Conservation (phyloP, 768 basidiomycete genomes). For the Dioszegia aurantiaca region DNA sequence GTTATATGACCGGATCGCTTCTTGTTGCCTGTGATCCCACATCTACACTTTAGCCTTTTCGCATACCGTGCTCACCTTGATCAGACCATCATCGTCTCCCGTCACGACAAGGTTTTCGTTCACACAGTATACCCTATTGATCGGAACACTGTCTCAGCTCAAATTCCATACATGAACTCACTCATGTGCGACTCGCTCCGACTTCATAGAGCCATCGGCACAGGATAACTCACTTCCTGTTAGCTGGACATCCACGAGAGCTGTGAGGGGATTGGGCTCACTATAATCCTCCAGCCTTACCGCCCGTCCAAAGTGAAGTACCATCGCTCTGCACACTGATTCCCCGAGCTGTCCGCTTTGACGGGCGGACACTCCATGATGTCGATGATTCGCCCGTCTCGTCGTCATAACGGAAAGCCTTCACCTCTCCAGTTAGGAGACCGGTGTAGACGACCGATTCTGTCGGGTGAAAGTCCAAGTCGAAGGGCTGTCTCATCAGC, state of each 20-base stretch:
- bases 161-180: slow-evolving; percentile 18
- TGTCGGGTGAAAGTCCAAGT: slow-evolving; percentile 79
- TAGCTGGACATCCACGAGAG: too few species aligned
- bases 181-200: slow-evolving; percentile 45
- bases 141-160: slow-evolving; percentile 61
- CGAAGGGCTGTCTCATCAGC: slow-evolving; percentile 74
- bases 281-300: slow-evolving; percentile 77
- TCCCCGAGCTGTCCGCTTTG: slow-evolving; percentile 78
- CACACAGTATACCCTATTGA: slow-evolving; percentile 77
- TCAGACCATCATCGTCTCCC: slow-evolving; percentile 90
- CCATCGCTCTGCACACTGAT: slow-evolving; percentile 70
- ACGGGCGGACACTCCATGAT: slow-evolving; percentile 66
- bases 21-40: slow-evolving; percentile 78
- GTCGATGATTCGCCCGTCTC: slow-evolving; percentile 50
- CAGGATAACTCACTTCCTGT: slow-evolving; percentile 35
- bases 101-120: slow-evolving; percentile 71
- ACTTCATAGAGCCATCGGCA: slow-evolving; percentile 31
- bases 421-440: slow-evolving; percentile 77
- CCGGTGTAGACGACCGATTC: slow-evolving; percentile 64
- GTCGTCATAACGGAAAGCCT: slow-evolving; percentile 75
- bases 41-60: slow-evolving; percentile 58
- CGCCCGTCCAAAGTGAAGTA: slow-evolving; percentile 67
- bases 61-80: slow-evolving; percentile 69
- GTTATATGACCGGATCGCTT: slow-evolving; percentile 64
- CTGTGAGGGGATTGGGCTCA: too few species aligned